Evolutionary conservation across 306 rosid species (phyloP), one percentile per base, ranked within the genome.

Genomic region (Cicer judaicum): DNA sequence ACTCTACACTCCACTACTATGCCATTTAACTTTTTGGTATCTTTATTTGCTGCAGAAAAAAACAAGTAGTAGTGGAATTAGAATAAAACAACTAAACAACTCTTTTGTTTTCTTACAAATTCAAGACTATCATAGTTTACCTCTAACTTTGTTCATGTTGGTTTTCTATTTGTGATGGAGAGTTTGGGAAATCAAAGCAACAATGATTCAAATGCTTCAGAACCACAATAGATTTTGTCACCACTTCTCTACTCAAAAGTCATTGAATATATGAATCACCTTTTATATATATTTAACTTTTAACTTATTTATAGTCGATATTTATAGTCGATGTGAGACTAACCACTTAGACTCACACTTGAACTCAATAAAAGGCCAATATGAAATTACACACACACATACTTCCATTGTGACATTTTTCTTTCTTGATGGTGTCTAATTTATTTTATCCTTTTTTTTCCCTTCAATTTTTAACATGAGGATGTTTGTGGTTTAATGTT

Each of bases 401-500:
- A 57, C n/a, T 44, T 76, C 43, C 16, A 16, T 18, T 50, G 3
- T 50, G 9, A 7, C 56, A 50, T 50, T 50, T 49, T 49, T 46
- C 69, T 11, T 73, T 63, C 12, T 7, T 53, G 10, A 71, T 64
- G 15, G 43, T 29, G 36, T 29, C 5, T 29, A 3, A 29, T 29
- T 29, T 29, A 3, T 29, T 29, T 29, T 29, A 29, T 70, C 12
- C 10, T 0, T n/a, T 0, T 8, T 0, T 6, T 1, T 43, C 9
- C 9, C 2, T 19, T 62, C 29, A 39, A 48, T 24, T 53, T 40
- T 24, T 62, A 68, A 50, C 40, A 43, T 41, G 62, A 77, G 6
- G 72, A 47, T 42, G 54, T 53, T 29, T 78, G 62, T 60, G 41
- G 57, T 82, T 68, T 73, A 44, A 1, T 79, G 41, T 64, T 83